phyloP scores from a whole-genome alignment of 805 yeast genomes.

The Hanseniaspora lindneri region DNA sequence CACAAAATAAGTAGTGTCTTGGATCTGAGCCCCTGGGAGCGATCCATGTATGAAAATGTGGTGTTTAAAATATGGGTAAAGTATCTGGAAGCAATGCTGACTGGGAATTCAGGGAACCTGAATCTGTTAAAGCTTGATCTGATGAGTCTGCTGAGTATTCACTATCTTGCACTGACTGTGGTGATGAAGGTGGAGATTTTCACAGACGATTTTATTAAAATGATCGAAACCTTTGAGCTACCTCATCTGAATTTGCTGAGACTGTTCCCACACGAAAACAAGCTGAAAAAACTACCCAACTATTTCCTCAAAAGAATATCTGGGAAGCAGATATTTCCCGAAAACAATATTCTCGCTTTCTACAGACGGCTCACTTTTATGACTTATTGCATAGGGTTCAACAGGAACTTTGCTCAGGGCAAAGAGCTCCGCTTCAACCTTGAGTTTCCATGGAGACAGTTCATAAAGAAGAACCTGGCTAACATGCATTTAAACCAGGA shows the following conservation, averaged over 20 bases:
- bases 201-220: constrained; percentile 35
- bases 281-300: constrained; percentile 6
- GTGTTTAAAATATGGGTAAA: constrained; percentile 1
- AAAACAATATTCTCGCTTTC: constrained; percentile 6
- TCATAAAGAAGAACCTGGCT: background rate
- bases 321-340: constrained; percentile 15
- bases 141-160: constrained; percentile 26
- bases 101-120: background rate
- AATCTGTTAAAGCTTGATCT: constrained; percentile 15
- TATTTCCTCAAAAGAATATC: constrained; percentile 12
- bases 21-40: background rate
- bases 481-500: background rate
- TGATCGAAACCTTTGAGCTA: constrained; percentile 16
- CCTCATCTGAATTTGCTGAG: constrained; percentile 9
- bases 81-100: constrained; percentile 6
- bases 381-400: background rate
- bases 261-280: background rate
- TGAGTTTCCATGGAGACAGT: constrained; percentile 13
- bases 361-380: constrained; percentile 9
- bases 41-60: background rate
- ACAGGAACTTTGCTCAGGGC: background rate
- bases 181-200: constrained; percentile 41
- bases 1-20: constrained; percentile 12
- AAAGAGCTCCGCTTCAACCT: background rate
- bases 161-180: constrained; percentile 39